Evolutionary conservation across 805 yeast species (phyloP), one percentile per base, ranked within the genome.

Genomic region (Lipomyces spencermartinsiae): DNA sequence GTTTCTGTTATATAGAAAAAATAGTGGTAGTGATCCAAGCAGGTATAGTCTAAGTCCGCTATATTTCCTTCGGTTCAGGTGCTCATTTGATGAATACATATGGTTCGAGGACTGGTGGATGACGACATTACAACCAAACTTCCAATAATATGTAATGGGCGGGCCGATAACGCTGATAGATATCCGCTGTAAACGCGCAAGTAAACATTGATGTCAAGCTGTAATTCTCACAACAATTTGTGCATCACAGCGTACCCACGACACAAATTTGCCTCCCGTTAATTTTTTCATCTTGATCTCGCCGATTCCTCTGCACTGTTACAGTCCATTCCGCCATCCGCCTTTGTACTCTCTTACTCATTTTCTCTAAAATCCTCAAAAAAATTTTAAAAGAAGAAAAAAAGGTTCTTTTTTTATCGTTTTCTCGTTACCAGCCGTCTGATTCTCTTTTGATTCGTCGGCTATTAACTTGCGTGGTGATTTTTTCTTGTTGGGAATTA

Each of bases 361-460:
- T 22, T 55, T 64, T 62, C 54, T 60, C 31, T 46, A 67, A 67
- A 67, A 64, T 33, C 61, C 49, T 43, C 66, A 64, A 67, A 67
- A 67, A 67, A 67, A 64, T 57, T 64, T 67, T 61, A 61, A 67
- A 67, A 61, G 46, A 57, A 64, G 34, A 29, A 37, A 67, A 67
- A 67, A 64, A 56, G n/a, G 49, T 14, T n/a, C 43, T 53, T 39
- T 66, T 62, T 59, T 63, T 53, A 37, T 57, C 14, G 57, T 64
- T 35, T 35, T 31, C 31, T 39, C 49, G 16, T 34, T 34, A 34
- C 39, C 51, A 19, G 35, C 43, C n/a, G 55, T 31, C 33, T 25
- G 34, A 33, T 63, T 37, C 58, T 49, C 29, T 37, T n/a, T 39
- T 51, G 33, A 37, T 56, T 37, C 62, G 35, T 58, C 35, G 35